Evolutionary conservation across 139 green algal species (phyloP), one percentile per base, ranked within the genome.

Genomic region (Chlorella sorokiniana): DNA sequence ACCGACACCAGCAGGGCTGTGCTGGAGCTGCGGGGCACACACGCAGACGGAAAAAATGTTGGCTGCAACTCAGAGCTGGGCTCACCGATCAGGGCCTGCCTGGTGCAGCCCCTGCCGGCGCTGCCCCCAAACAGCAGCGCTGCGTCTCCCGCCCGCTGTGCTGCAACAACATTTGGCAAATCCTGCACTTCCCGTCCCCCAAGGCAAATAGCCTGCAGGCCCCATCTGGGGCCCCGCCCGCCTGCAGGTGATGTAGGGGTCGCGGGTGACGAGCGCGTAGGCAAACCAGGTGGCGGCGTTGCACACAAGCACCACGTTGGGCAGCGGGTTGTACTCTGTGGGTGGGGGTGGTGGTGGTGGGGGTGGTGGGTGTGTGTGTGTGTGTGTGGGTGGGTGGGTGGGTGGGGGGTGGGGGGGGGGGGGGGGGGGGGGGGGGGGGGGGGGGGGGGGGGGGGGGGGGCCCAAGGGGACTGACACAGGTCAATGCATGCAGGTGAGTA

Each of bases 311-410:
- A 74, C 41, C 1, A 56, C 68, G 1, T 40, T 74, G 27, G 68
- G 68, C 40, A 74, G 27, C 3, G 68, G 68, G 41, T 74, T 74
- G 68, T 56, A 74, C 68, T 74, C 68, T 74, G 68, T 8, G 10
- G 8, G 33, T 11, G 62, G 42, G 35, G 22, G 68, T 9, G 8
- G 54, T 40, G 41, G 10, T 27, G 8, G 64, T 20, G 18, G 27
- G 23, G 38, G 42, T 23, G 62, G 42, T 9, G 2, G 11, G 61
- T 41, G 25, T 8, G 8, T 23, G 16, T 8, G 29, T 31, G 1
- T 22, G 25, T 16, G n/a, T 27, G 61, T 23, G 2, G 9, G n/a
- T 3, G 16, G 61, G 29, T 63, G 54, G 16, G 54, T 16, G 52
- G 6, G 52, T 11, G 8, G 52, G 52, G 52, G 52, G 52, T 62